Percentiles rank a stretch among this genome's conserved stretches.
phyloP scores from a whole-genome alignment of 768 basidiomycete species.

The Gelatoporia subvermispora region DNA sequence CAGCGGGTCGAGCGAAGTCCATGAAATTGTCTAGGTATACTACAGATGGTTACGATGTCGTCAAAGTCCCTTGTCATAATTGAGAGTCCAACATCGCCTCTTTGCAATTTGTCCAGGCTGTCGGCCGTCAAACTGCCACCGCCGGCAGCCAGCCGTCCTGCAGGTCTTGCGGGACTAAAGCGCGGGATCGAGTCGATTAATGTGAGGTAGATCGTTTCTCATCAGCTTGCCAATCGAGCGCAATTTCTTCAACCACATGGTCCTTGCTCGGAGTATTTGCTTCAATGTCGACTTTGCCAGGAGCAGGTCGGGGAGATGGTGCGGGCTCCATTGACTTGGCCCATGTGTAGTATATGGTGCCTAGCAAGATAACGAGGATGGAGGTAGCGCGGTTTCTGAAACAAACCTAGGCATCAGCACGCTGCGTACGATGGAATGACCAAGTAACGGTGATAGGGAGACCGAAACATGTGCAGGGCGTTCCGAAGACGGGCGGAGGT shows the following conservation, averaged over 20 bases:
- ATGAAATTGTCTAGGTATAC: too few species aligned
- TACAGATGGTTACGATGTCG: too few species aligned
- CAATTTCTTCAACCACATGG: slow-evolving; percentile 16
- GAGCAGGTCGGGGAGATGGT: slow-evolving; percentile 11
- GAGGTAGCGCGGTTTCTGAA: slow-evolving; percentile 57
- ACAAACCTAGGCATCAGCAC: not conserved
- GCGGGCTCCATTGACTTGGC: slow-evolving; percentile 34
- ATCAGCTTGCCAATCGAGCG: slow-evolving; percentile 22
- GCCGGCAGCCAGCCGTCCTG: too few species aligned
- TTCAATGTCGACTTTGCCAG: slow-evolving; percentile 35
- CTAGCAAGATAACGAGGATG: slow-evolving; percentile 61
- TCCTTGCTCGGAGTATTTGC: slow-evolving; percentile 20
- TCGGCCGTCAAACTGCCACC: too few species aligned
- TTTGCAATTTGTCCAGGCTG: too few species aligned
- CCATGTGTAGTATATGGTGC: slow-evolving; percentile 71
- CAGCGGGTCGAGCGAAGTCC: too few species aligned
- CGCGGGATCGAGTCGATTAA: not conserved
- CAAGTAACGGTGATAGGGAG: slow-evolving; percentile 1
- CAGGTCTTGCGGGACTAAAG: too few species aligned
- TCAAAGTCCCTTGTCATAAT: too few species aligned
- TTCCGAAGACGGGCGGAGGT: not conserved
- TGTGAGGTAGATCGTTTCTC: slow-evolving; percentile 18
- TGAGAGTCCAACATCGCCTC: too few species aligned
- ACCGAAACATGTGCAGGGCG: not conserved
- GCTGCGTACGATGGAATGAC: slow-evolving; percentile 1